Evolutionary conservation across 495 filamentous ascomycete species (phyloP), one percentile per base, ranked within the genome.

Genomic region (Aspergillus hancockii): DNA sequence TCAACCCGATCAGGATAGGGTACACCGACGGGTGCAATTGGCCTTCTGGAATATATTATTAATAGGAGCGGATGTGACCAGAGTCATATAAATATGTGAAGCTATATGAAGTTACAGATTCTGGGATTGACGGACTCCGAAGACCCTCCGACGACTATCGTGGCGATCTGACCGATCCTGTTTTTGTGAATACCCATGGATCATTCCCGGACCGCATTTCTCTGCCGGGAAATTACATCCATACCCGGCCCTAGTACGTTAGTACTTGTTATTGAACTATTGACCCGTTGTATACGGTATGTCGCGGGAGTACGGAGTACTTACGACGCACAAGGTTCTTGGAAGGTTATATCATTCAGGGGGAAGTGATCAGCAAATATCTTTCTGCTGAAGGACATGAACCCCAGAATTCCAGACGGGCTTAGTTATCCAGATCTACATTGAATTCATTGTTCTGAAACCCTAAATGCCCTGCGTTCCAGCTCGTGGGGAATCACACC

Each of bases 401-500:
- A n/a, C n/a, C n/a, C n/a, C n/a, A n/a, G n/a, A n/a, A n/a, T n/a
- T n/a, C n/a, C n/a, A n/a, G n/a, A n/a, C n/a, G n/a, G n/a, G n/a
- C n/a, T n/a, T n/a, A n/a, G n/a, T n/a, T 28, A 28, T 28, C 25
- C 25, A 28, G 25, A 41, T 16, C 38, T 14, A 3, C 38, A 41
- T 3, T 41, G 38, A 41, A 41, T 41, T 14, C 12, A 3, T 41
- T 41, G 38, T 14, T n/a, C 43, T 30, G 36, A 31, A 19, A 30
- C 43, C 38, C 18, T 25, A 46, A 56, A 16, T 3, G 21, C 22
- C 41, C 54, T 56, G 25, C 41, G 41, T 56, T 19, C 54, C 36
- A 36, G 41, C 30, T 47, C 30, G 54, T 49, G 43, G 28, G 36
- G 6, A 31, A 78, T 78, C 73, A 76, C 75, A 78, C 72, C 75